A percentile compares a stretch with the other conserved stretches of the same genome.
phyloP scores from a whole-genome alignment of 306 rosid genomes.

The Lathyrus oleraceus region DNA sequence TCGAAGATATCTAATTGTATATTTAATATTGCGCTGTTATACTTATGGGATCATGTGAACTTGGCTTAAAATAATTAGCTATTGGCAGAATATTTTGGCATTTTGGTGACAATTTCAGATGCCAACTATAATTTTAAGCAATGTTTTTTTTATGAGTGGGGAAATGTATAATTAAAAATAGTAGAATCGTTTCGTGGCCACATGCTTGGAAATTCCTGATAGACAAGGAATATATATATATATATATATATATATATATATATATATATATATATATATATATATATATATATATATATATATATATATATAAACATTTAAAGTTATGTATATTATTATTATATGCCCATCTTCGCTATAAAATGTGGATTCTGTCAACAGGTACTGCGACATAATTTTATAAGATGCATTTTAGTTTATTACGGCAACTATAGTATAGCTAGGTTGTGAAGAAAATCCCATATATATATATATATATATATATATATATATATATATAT shows the following conservation, averaged over 20 bases:
- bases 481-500: too few relatives aligned
- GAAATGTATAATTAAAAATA: slow-evolving; percentile 37
- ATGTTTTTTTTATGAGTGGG: slow-evolving; percentile 37
- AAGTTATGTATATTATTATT: too few relatives aligned
- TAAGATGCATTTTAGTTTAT: not conserved
- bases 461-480: too few relatives aligned
- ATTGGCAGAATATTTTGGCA: slow-evolving; percentile 49
- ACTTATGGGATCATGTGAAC: slow-evolving; percentile 61
- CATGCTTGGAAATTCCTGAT: slow-evolving; percentile 48
- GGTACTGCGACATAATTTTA: not conserved
- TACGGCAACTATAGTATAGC: slow-evolving; percentile 1
- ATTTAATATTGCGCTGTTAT: slow-evolving; percentile 38
- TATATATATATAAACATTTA: too few relatives aligned
- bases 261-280: too few relatives aligned
- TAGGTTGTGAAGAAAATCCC: not conserved
- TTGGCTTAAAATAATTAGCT: slow-evolving; percentile 31
- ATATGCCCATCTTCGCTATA: too few relatives aligned
- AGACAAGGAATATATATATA: slow-evolving; percentile 36
- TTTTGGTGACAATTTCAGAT: slow-evolving; percentile 49
- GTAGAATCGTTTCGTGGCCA: slow-evolving; percentile 53
- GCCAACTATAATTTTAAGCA: slow-evolving; percentile 49
- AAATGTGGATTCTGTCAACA: not conserved
- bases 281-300: too few relatives aligned
- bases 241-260: not conserved
- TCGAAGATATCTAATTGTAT: slow-evolving; percentile 34